phyloP scores from a whole-genome alignment of 768 basidiomycete species.

The Tephrocybe sp. region DNA sequence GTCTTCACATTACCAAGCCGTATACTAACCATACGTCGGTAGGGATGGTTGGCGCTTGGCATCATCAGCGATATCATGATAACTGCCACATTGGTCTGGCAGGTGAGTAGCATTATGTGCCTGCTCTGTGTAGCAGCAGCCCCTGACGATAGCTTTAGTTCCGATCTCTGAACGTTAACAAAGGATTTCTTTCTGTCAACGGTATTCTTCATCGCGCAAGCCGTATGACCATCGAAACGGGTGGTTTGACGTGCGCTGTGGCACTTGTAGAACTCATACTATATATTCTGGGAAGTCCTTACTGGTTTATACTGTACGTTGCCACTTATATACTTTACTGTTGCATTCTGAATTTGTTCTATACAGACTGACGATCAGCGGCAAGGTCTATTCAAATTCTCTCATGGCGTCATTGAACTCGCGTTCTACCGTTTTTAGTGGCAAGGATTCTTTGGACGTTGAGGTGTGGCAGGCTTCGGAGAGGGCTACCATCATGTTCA shows the following conservation, averaged over 20 bases:
- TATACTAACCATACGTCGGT: neutral
- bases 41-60: neutral
- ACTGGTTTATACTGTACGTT: neutral
- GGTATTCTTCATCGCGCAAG: neutral
- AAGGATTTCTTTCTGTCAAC: neutral
- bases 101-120: neutral
- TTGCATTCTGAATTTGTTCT: no score
- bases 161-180: neutral
- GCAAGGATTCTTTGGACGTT: neutral
- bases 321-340: no score
- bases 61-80: neutral
- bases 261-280: neutral
- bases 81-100: neutral
- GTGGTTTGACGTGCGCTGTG: neutral
- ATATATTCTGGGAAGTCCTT: neutral
- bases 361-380: constrained; percentile 2
- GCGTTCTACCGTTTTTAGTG: neutral
- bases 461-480: neutral
- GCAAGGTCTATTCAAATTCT: constrained; percentile 8
- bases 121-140: no score
- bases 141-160: neutral
- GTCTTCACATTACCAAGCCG: no score
- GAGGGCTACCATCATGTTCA: neutral
- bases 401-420: constrained; percentile 2
- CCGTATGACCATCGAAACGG: neutral